phyloP scores from a whole-genome alignment of 2,329 filamentous ascomycete genomes.

The Scytalidium lignicola region DNA sequence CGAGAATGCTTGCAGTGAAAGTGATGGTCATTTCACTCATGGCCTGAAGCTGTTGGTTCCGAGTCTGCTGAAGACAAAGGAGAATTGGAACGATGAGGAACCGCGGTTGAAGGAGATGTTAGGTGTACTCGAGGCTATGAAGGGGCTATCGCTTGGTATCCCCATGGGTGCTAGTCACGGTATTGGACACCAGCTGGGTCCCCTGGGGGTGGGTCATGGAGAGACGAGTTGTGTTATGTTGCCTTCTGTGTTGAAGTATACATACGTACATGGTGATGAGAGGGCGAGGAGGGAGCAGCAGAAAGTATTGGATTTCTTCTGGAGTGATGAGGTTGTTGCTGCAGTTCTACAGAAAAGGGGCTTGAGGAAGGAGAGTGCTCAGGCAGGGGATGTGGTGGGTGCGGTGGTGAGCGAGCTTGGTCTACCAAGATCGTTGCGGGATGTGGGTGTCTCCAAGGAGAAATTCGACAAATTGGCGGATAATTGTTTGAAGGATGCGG shows the following conservation, averaged over 20 bases:
- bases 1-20: constrained; percentile 8
- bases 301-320: constrained; percentile 18
- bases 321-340: constrained; percentile 13
- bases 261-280: constrained; percentile 25
- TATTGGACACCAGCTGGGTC: constrained; percentile 36
- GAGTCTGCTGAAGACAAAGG: constrained; percentile 19
- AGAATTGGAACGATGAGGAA: constrained; percentile 11
- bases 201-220: constrained; percentile 47
- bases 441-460: constrained; percentile 44
- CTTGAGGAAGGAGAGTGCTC: constrained; percentile 20
- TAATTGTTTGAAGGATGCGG: constrained; percentile 45
- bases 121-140: constrained; percentile 49
- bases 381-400: constrained; percentile 48
- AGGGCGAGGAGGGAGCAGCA: constrained; percentile 11
- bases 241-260: constrained; percentile 52
- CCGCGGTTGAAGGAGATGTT: constrained; percentile 23
- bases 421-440: constrained; percentile 47
- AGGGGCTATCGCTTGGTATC: constrained; percentile 34
- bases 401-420: constrained; percentile 45
- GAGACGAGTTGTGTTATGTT: constrained; percentile 52
- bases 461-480: constrained; percentile 42
- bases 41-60: constrained; percentile 19
- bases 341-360: constrained; percentile 12
- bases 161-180: constrained; percentile 35
- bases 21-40: constrained; percentile 11